Percentiles rank a stretch among this genome's conserved stretches.
phyloP scores from a whole-genome alignment of 495 filamentous ascomycete species.

The Podospora fimiseda region DNA sequence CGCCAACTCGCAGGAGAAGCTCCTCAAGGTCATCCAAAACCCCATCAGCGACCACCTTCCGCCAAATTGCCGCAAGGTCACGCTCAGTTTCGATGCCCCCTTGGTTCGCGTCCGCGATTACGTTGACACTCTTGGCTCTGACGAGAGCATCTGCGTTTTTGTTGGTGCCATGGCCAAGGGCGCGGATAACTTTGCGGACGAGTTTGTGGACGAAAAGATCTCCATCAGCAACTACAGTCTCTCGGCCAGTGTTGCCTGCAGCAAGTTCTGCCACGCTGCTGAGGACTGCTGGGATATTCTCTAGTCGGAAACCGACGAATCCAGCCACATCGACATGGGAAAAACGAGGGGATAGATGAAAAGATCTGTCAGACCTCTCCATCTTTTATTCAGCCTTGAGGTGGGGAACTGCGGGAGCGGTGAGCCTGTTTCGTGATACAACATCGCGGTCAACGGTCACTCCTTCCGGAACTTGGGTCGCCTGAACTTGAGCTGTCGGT shows the following conservation, averaged over 20 bases:
- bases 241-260: slow-evolving; percentile 94
- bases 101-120: slow-evolving; percentile 87
- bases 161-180: slow-evolving; percentile 99
- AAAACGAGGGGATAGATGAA: slow-evolving; percentile 26
- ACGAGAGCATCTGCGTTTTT: slow-evolving; percentile 94
- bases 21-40: slow-evolving; percentile 95
- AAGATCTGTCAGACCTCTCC: slow-evolving; percentile 27
- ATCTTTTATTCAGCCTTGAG: slow-evolving; percentile 1
- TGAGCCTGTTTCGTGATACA: slow-evolving; percentile 39
- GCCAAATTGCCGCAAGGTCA: slow-evolving; percentile 95
- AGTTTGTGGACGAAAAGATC: slow-evolving; percentile 92
- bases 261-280: slow-evolving; percentile 97
- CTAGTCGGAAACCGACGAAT: slow-evolving; percentile 36
- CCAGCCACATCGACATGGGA: slow-evolving; percentile 1
- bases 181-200: slow-evolving; percentile 88
- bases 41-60: slow-evolving; percentile 95
- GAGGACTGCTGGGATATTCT: slow-evolving; percentile 95
- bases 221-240: slow-evolving; percentile 97
- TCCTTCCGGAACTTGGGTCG: slow-evolving; percentile 40
- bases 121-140: slow-evolving; percentile 63
- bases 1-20: slow-evolving; percentile 91
- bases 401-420: slow-evolving; percentile 23
- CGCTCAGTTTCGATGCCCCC: slow-evolving; percentile 82
- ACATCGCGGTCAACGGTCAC: slow-evolving; percentile 37
- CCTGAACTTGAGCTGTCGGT: slow-evolving; percentile 52